Evolutionary conservation across 257 asterid species (phyloP), one percentile per base, ranked within the genome.

Genomic region (Rhazya stricta): DNA sequence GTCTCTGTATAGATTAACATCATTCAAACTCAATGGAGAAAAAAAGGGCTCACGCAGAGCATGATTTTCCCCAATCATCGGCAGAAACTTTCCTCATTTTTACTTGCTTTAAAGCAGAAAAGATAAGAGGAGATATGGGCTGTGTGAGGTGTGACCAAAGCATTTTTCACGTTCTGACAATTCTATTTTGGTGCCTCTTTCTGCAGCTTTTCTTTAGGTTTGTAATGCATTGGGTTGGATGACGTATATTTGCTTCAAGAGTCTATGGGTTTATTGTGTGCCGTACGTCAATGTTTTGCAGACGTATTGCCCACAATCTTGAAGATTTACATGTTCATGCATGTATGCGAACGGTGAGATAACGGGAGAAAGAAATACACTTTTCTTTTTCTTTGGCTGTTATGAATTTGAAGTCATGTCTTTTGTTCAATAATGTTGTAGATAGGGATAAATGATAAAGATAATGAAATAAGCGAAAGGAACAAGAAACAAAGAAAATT

Each of bases 241-340:
- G 70, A 65, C 70, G 70, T 37, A 37, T 65, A 34, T 36, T 65
- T 36, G 48, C 30, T 65, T 65, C 48, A 65, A 65, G 69, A 65
- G 70, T 65, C 48, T 19, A 8, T 19, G 48, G 70, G 70, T 65
- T 36, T 58, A 51, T 65, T 2, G 70, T 37, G 70, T 36, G 70
- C 70, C 70, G 9, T 65, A 65, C 70, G 70, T 65, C 70, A 37
- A 65, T 65, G 39, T 46, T 18, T 36, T 63, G 48, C 46, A 65
- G 16, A 37, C 10, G 7, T 13, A 63, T 21, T 37, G 70, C 70
- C 70, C 70, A 65, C 48, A 37, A 36, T 8, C 18, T 65, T 65
- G 48, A 65, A n/a, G n/a, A 37, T 65, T 36, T 65, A 21, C n/a
- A 23, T n/a, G n/a, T n/a, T 51, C 23, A 50, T 50, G 23, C 23